Base-by-base conservation (phyloP, 768 basidiomycete species). In the Stropharia rugosoannulata region DNA sequence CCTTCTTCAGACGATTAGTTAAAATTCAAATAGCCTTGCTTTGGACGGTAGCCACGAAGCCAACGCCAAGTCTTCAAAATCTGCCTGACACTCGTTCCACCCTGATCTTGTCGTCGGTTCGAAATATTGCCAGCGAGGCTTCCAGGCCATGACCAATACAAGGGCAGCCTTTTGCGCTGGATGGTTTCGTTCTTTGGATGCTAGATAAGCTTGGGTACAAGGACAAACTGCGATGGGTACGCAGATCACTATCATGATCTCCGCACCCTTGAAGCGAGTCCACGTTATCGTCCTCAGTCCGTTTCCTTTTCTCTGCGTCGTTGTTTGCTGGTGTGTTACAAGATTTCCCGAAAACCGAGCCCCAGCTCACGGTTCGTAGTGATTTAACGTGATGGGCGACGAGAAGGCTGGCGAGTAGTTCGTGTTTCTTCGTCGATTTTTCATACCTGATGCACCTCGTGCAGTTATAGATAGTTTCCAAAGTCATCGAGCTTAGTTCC, bases 291-390 rank as follows among this genome's bases (percentile, higher is more conserved):
- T 49, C 50, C 38, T 57, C 59, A 4, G 51, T 4, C 16, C 27
- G 15, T n/a, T 55, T 35, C 35, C 52, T 40, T 19, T 40, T 7
- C 32, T 45, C 39, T 25, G 63, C 38, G 54, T 54, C 55, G 41
- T 63, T 48, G 49, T 51, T 45, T 59, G 59, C 32, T 55, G 64
- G 36, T 51, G 65, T 35, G 27, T 52, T 51, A 49, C 39, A 48
- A 29, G 55, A 40, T 5, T 49, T 42, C 25, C 51, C 43, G 39
- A 60, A 59, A 58, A 79, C 79, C 0, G 84, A 78, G 52, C 78
- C 81, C 82, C 84, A 87, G 15, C 75, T 69, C 27, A 86, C 68
- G 1, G 67, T 74, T 50, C 69, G 62, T 12, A 86, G 54, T 2
- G 74, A 67, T 48, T 75, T 76, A 48, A 86, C 66, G 46, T 70